Percentiles rank a stretch among this genome's conserved stretches.
Conservation (phyloP, 805 yeast genomes). For the Pichia deserticola region DNA sequence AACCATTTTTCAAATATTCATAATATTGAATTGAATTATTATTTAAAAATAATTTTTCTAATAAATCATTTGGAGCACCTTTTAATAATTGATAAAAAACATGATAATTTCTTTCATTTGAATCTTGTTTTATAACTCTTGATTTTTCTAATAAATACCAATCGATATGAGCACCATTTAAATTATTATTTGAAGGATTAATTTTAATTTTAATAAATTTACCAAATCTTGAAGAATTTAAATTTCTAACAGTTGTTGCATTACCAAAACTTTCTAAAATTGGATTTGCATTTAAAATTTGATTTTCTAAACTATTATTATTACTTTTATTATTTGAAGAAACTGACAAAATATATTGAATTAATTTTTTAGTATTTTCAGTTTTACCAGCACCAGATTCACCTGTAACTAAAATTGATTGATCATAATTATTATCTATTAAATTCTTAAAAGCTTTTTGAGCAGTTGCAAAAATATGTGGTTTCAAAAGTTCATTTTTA, state of each 20-base stretch:
- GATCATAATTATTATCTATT: constrained; percentile 62
- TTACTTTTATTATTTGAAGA: constrained; percentile 33
- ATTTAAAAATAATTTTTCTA: constrained; percentile 39
- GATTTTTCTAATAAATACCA: constrained; percentile 94
- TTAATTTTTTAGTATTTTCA: constrained; percentile 90
- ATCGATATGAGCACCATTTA: constrained; percentile 86
- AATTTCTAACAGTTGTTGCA: constrained; percentile 89
- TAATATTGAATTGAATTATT: constrained; percentile 35
- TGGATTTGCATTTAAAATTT: constrained; percentile 90
- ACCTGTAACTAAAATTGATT: constrained; percentile 93
- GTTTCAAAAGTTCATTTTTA: constrained; percentile 31
- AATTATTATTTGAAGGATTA: constrained; percentile 44
- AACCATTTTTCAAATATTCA: constrained; percentile 47
- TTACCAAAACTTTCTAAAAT: constrained; percentile 94
- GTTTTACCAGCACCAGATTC: constrained; percentile 99
- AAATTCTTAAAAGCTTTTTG: constrained; percentile 79
- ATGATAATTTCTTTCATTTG: constrained; percentile 84
- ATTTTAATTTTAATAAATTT: constrained; percentile 80
- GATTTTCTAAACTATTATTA: constrained; percentile 53
- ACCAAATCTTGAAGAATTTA: constrained; percentile 95
- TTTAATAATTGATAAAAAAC: constrained; percentile 79
- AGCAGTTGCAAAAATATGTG: constrained; percentile 88
- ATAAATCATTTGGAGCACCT: constrained; percentile 50
- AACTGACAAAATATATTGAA: constrained; percentile 82
- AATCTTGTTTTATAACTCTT: constrained; percentile 72